Percentiles rank a stretch among this genome's conserved stretches.
Evolutionary conservation across 352 stramenopile species (phyloP).

Genomic region (Pythium dissotocum): DNA sequence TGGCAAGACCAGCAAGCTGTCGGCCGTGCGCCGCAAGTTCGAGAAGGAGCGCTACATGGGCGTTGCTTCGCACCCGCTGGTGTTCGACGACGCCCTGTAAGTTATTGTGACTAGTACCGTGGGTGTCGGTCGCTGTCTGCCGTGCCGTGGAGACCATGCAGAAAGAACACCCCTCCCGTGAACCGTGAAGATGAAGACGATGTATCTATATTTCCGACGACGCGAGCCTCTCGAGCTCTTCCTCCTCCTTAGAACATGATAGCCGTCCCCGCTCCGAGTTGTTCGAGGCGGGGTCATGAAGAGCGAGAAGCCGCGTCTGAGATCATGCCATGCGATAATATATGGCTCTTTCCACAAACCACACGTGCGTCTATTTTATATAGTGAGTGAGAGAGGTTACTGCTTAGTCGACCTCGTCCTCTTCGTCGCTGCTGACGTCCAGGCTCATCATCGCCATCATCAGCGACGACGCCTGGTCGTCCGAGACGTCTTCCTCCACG

Average conservation of each 20-base stretch:
- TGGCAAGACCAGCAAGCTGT: conserved; percentile 77
- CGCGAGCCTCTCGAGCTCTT: conserved; percentile 14
- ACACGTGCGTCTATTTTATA: conserved; percentile 1
- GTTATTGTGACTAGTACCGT: conserved; percentile 27
- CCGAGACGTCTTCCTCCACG: conserved; percentile 67
- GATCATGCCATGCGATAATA: conserved; percentile 12
- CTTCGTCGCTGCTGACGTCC: conserved; percentile 86
- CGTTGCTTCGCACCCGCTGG: conserved; percentile 63
- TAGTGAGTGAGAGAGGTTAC: background rate
- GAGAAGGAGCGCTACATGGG: conserved; percentile 78
- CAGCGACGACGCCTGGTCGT: conserved; percentile 65
- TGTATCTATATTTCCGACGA: conserved; percentile 26
- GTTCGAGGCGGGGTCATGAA: background rate
- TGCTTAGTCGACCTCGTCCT: conserved; percentile 50
- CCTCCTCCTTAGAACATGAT: conserved; percentile 10
- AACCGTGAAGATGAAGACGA: conserved; percentile 20
- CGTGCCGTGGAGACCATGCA: background rate
- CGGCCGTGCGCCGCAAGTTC: conserved; percentile 85
- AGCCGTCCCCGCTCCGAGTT: conserved; percentile 4
- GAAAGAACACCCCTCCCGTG: conserved; percentile 4
- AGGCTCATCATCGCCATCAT: conserved; percentile 68
- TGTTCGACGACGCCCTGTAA: conserved; percentile 49
- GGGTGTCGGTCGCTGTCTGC: conserved; percentile 10
- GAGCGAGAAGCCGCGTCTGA: conserved; percentile 11
- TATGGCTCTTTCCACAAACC: conserved; percentile 1